These are phyloP conservation scores for Ceratocystis variospora DNA, from an alignment of 2,329 filamentous ascomycete species.

Conservation along the genomic window DNA sequence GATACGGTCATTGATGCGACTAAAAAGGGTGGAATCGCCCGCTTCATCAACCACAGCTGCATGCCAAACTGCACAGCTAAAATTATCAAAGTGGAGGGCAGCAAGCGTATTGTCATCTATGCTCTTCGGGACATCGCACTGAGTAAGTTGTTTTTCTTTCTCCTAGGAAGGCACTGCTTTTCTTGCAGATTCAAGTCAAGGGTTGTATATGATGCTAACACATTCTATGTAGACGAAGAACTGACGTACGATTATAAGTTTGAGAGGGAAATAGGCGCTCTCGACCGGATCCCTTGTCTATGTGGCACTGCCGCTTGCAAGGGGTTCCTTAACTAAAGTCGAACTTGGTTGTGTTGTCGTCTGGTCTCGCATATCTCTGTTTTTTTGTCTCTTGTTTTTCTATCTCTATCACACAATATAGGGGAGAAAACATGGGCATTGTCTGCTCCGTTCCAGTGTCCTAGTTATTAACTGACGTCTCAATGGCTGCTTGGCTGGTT, in stretches of 20 bases:
- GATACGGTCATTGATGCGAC: conserved; percentile 96
- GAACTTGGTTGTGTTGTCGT: neutral
- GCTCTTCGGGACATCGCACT: conserved; percentile 85
- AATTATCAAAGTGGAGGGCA: conserved; percentile 97
- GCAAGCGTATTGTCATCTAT: conserved; percentile 97
- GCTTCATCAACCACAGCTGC: conserved; percentile 98
- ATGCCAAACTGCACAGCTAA: conserved; percentile 98
- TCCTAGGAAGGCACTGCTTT: neutral
- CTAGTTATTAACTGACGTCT: neutral
- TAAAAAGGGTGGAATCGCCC: conserved; percentile 93
- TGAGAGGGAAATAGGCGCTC: conserved; percentile 86
- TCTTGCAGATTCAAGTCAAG: neutral
- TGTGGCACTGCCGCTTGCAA: conserved; percentile 95
- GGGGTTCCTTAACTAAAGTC: conserved; percentile 81
- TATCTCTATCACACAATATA: neutral
- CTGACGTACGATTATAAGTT: conserved; percentile 99
- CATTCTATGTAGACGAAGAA: conserved; percentile 63
- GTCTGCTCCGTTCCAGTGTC: neutral
- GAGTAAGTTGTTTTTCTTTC: conserved; percentile 48
- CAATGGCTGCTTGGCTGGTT: neutral
- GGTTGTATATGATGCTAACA: conserved; percentile 11
- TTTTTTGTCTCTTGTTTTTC: neutral
- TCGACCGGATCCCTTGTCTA: conserved; percentile 91
- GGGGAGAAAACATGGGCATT: neutral
- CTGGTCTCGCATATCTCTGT: neutral